Evolutionary conservation across 805 yeast genomes (phyloP).

Genomic region (Barnettozyma botsteinii): DNA sequence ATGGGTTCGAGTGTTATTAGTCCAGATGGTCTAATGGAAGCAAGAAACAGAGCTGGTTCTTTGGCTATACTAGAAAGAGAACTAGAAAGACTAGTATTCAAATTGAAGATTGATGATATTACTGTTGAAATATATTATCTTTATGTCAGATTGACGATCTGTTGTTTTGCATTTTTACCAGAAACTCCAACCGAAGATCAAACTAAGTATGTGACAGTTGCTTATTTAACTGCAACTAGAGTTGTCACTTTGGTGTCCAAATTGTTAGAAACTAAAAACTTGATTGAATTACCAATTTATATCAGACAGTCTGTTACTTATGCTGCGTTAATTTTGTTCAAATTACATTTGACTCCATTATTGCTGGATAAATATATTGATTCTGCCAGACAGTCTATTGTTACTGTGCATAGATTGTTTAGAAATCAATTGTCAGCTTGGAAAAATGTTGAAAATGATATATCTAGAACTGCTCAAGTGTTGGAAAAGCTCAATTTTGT

Average conservation of each 20-base stretch:
- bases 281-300: slow-evolving; percentile 82
- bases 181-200: slow-evolving; percentile 86
- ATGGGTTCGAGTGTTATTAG: slow-evolving; percentile 84
- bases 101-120: slow-evolving; percentile 58
- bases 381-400: slow-evolving; percentile 88
- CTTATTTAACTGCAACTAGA: slow-evolving; percentile 75
- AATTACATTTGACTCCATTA: slow-evolving; percentile 73
- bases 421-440: slow-evolving; percentile 88
- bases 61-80: slow-evolving; percentile 75
- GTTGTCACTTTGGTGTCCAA: slow-evolving; percentile 73
- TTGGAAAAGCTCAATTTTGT: slow-evolving; percentile 85
- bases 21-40: slow-evolving; percentile 86
- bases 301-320: slow-evolving; percentile 82
- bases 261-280: slow-evolving; percentile 57
- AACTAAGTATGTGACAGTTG: slow-evolving; percentile 74
- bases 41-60: slow-evolving; percentile 74
- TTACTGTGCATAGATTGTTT: slow-evolving; percentile 82
- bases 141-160: slow-evolving; percentile 73
- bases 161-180: slow-evolving; percentile 87
- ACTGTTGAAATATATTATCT: slow-evolving; percentile 72
- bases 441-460: slow-evolving; percentile 81
- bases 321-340: slow-evolving; percentile 72
- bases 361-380: slow-evolving; percentile 65
- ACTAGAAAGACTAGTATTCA: slow-evolving; percentile 62
- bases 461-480: slow-evolving; percentile 85